Conservation (phyloP, 371 early-diverging fungal genomes). For the Phascolomyces articulosus region DNA sequence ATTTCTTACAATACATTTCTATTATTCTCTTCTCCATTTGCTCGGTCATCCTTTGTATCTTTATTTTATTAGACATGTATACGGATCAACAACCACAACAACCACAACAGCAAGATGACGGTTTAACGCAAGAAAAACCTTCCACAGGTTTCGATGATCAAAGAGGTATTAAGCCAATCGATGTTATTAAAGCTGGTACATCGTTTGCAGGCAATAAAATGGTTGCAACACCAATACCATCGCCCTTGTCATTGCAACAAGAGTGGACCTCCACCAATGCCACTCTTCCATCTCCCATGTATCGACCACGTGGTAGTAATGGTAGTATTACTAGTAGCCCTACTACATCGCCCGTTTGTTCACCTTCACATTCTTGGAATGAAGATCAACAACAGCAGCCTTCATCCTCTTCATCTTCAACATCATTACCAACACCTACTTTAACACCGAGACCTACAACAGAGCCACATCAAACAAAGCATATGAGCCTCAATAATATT, state of each 20-base stretch:
- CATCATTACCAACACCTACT: constrained; percentile 15
- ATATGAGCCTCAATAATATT: constrained; percentile 24
- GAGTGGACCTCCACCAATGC: constrained; percentile 4
- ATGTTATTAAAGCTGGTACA: constrained; percentile 27
- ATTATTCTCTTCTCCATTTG: background rate
- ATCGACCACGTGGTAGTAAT: background rate
- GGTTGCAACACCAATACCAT: constrained; percentile 7
- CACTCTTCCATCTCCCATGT: background rate
- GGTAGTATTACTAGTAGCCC: background rate
- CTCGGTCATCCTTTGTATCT: background rate
- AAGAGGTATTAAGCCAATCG: constrained; percentile 33
- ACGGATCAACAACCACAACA: background rate
- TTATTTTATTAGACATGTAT: background rate
- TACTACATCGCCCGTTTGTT: background rate
- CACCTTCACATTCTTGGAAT: constrained; percentile 10
- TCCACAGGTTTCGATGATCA: background rate
- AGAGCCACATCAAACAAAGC: constrained; percentile 11
- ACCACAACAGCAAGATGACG: background rate
- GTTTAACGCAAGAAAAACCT: background rate
- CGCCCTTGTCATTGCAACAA: constrained; percentile 6
- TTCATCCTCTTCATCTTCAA: constrained; percentile 6
- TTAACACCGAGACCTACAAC: constrained; percentile 12
- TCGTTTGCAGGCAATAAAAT: background rate
- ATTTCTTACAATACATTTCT: background rate
- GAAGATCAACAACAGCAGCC: constrained; percentile 4